Evolutionary conservation across 768 basidiomycete genomes (phyloP).

Genomic region (Tylopilus felleus): DNA sequence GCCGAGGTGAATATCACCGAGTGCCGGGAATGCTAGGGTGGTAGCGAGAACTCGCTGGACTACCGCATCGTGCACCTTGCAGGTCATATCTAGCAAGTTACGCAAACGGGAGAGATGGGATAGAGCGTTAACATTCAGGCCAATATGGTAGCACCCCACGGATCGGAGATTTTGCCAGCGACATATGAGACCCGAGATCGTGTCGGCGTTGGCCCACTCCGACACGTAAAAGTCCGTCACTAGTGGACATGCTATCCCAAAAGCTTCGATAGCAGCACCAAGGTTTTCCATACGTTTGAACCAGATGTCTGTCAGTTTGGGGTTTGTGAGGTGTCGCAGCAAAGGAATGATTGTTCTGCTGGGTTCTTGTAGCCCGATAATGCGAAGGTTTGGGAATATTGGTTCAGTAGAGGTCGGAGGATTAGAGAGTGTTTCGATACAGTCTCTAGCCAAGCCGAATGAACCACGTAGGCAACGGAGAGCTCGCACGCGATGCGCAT

Average conservation of each 20-base stretch:
- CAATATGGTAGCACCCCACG: too few relatives aligned
- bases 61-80: neutral
- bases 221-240: too few relatives aligned
- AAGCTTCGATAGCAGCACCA: neutral
- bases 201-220: too few relatives aligned
- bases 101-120: too few relatives aligned
- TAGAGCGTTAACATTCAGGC: too few relatives aligned
- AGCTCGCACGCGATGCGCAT: neutral
- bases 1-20: too few relatives aligned
- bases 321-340: slow-evolving; percentile 5
- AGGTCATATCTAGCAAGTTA: neutral
- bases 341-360: neutral
- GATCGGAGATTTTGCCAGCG: too few relatives aligned
- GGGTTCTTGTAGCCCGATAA: neutral
- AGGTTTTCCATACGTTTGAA: neutral
- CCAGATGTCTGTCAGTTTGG: neutral
- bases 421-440: too few relatives aligned
- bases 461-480: neutral
- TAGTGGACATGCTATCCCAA: neutral
- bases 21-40: neutral
- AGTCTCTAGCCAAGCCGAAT: neutral
- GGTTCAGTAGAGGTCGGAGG: neutral
- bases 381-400: slow-evolving; percentile 12
- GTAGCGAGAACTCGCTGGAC: neutral
- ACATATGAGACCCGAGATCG: too few relatives aligned